Evolutionary conservation across 139 green algal species (phyloP).

Genomic region (Micromonas pusilla): DNA sequence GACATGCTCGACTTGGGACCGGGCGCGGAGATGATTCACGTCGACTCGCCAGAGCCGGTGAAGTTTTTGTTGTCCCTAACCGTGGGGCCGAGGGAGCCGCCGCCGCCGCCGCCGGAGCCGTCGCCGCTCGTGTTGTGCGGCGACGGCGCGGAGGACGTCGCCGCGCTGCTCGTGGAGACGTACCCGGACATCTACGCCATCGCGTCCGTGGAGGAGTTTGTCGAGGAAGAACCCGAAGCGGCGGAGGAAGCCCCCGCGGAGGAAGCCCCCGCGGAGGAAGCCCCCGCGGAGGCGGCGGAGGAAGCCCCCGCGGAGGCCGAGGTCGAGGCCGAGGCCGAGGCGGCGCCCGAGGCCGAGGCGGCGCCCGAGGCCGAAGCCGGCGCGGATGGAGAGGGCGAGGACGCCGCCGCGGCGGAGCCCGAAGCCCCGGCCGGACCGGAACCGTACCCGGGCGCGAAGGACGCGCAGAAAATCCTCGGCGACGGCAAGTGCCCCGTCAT

Average conservation of each 20-base stretch:
- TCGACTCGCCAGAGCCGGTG: conserved; percentile 54
- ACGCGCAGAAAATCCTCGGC: not conserved
- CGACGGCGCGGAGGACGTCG: not conserved
- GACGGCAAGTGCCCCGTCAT: not conserved
- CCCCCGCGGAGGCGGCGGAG: not conserved
- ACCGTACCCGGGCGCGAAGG: not conserved
- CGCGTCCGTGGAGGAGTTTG: not conserved
- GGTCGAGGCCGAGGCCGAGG: not conserved
- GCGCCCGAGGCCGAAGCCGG: not conserved
- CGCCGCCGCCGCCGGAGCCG: not conserved
- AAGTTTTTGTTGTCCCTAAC: conserved; percentile 43
- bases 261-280: not conserved
- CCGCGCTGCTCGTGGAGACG: not conserved
- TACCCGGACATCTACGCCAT: not conserved
- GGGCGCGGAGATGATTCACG: conserved; percentile 44
- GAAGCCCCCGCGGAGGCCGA: not conserved
- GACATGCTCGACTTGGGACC: conserved; percentile 38
- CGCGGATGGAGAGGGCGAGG: not conserved
- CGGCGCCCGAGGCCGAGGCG: no score
- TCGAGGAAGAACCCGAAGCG: not conserved
- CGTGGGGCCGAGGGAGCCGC: conserved; percentile 3
- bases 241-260: no score
- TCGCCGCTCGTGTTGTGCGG: not conserved
- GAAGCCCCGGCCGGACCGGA: not conserved
- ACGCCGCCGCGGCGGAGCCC: not conserved